These are phyloP conservation scores for Pyrenula massariospora DNA, from an alignment of 495 filamentous ascomycete genomes.

Conservation along the genomic window DNA sequence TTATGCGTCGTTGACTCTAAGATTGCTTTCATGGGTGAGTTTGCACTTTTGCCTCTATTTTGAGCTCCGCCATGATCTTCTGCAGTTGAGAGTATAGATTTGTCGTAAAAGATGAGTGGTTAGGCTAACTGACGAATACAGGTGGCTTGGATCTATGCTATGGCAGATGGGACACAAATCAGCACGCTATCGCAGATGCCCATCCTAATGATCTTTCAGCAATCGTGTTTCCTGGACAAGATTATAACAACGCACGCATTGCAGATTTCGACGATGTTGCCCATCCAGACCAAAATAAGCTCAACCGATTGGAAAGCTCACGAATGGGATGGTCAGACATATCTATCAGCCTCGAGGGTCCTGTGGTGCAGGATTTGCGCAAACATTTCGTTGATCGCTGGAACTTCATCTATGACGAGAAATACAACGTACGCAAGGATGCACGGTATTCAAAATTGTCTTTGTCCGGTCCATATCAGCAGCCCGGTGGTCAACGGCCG, in stretches of 20 bases:
- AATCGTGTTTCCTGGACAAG: constrained; percentile 80
- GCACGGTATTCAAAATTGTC: constrained; percentile 47
- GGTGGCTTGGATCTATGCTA: constrained; percentile 45
- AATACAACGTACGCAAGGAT: constrained; percentile 59
- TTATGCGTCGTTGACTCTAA: constrained; percentile 70
- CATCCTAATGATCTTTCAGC: constrained; percentile 65
- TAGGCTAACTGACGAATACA: background rate
- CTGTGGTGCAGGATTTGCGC: constrained; percentile 64
- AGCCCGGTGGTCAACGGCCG: constrained; percentile 4
- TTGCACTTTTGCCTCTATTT: constrained; percentile 29
- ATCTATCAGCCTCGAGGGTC: constrained; percentile 68
- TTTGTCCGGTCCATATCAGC: constrained; percentile 18
- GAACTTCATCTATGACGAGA: constrained; percentile 84
- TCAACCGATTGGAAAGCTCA: constrained; percentile 65
- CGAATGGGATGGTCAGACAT: constrained; percentile 96
- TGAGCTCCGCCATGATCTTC: background rate
- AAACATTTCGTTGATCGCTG: constrained; percentile 78
- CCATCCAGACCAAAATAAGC: constrained; percentile 77
- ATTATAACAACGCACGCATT: constrained; percentile 86
- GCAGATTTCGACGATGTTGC: constrained; percentile 80
- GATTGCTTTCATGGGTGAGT: constrained; percentile 74
- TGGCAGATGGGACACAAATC: constrained; percentile 51
- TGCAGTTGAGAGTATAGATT: constrained; percentile 5
- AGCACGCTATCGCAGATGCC: constrained; percentile 75
- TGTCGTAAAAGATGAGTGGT: background rate